These are phyloP conservation scores for Hygrocybe punicea DNA, from an alignment of 768 basidiomycete species.

Conservation along the genomic window DNA sequence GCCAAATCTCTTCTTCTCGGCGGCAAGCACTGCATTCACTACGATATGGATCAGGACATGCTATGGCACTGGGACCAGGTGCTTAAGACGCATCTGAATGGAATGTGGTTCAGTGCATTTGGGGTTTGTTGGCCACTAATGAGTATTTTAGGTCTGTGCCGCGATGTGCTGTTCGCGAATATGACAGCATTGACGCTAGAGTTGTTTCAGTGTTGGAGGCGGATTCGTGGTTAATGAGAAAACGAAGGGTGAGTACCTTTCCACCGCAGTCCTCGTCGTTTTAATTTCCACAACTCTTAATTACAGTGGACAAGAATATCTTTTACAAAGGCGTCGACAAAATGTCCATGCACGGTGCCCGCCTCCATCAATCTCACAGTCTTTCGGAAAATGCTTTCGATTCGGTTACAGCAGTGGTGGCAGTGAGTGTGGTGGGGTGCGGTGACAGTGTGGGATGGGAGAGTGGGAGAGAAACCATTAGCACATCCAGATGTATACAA, in stretches of 20 bases:
- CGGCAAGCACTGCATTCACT: conserved; percentile 76
- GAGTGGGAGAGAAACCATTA: no score
- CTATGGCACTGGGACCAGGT: conserved; percentile 88
- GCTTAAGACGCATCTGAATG: conserved; percentile 87
- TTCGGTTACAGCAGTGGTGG: no score
- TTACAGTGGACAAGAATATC: conserved; percentile 81
- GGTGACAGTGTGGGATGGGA: no score
- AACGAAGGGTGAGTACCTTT: conserved; percentile 65
- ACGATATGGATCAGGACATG: conserved; percentile 90
- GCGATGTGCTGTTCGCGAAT: neutral
- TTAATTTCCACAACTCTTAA: neutral
- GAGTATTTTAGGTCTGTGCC: conserved; percentile 75
- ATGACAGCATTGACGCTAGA: neutral
- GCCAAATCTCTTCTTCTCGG: no score
- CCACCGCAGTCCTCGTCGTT: neutral
- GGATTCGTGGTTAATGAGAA: conserved; percentile 95
- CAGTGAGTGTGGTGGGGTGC: no score
- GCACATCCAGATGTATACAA: no score
- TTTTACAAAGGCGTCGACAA: conserved; percentile 96
- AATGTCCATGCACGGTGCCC: conserved; percentile 69
- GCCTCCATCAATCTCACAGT: conserved; percentile 63
- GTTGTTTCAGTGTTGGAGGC: conserved; percentile 65
- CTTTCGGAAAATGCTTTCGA: conserved; percentile 15
- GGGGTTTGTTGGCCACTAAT: conserved; percentile 87
- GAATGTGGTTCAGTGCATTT: conserved; percentile 90